Conservation (phyloP, 192 early-diverging fungal species). For the Gigaspora rosea region DNA sequence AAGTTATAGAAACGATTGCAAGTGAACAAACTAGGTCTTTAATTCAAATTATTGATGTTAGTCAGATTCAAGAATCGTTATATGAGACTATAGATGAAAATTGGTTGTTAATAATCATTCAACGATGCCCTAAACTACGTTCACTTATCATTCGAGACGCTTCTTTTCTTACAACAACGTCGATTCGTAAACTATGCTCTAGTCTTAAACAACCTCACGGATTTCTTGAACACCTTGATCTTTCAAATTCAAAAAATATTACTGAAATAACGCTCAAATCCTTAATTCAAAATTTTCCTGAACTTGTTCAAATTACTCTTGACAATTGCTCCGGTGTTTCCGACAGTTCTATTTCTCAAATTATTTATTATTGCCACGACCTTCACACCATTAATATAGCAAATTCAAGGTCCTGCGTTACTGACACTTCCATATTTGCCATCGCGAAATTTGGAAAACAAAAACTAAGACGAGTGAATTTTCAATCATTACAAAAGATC, state of each 20-base stretch:
- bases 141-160: neutral
- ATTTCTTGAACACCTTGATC: neutral
- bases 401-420: slow-evolving; percentile 7
- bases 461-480: neutral
- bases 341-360: slow-evolving; percentile 9
- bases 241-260: neutral
- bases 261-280: slow-evolving; percentile 1
- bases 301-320: neutral
- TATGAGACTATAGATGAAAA: slow-evolving; percentile 4
- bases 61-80: neutral
- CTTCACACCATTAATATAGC: neutral
- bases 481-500: neutral
- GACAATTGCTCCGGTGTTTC: slow-evolving; percentile 7
- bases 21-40: neutral
- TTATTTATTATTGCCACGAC: slow-evolving; percentile 10
- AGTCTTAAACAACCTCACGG: neutral
- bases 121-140: neutral
- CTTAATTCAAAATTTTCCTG: slow-evolving; percentile 6
- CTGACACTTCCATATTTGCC: neutral
- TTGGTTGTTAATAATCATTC: slow-evolving; percentile 2
- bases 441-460: slow-evolving; percentile 12
- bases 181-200: neutral
- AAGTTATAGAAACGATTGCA: neutral
- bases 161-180: slow-evolving; percentile 7
- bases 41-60: slow-evolving; percentile 2